These are phyloP conservation scores for Yamadazyma kanchanaburiensis DNA, from an alignment of 1,139 yeast genomes.

Conservation along the genomic window DNA sequence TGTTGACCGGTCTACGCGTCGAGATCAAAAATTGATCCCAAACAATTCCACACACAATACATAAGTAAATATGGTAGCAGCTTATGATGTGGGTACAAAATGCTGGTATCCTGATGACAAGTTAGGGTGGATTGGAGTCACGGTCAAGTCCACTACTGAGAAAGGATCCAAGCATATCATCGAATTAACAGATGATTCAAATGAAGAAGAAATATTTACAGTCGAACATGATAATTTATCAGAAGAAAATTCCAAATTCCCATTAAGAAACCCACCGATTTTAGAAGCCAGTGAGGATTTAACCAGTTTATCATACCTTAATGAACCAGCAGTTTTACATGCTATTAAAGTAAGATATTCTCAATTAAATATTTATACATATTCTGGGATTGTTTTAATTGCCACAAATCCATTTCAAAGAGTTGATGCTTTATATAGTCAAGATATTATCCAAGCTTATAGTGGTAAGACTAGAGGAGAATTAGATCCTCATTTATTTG, in stretches of 20 bases:
- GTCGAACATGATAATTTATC: constrained; percentile 49
- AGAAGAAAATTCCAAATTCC: constrained; percentile 53
- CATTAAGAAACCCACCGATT: constrained; percentile 89
- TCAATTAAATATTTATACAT: constrained; percentile 88
- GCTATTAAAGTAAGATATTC: constrained; percentile 89
- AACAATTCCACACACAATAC: constrained; percentile 3
- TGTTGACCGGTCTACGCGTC: constrained; percentile 5
- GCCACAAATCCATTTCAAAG: constrained; percentile 96
- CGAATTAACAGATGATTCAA: constrained; percentile 61
- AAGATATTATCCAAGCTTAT: constrained; percentile 90
- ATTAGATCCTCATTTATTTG: constrained; percentile 93
- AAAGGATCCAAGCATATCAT: constrained; percentile 44
- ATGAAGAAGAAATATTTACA: constrained; percentile 45
- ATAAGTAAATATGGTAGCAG: constrained; percentile 14
- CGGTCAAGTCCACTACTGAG: constrained; percentile 54
- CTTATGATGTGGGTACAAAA: constrained; percentile 49
- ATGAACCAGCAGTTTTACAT: constrained; percentile 95
- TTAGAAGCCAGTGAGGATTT: constrained; percentile 94
- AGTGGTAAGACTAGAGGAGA: constrained; percentile 93
- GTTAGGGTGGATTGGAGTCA: constrained; percentile 91
- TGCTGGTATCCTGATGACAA: constrained; percentile 94
- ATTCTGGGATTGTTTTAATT: constrained; percentile 93
- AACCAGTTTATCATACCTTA: constrained; percentile 85
- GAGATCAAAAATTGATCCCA: constrained; percentile 4
- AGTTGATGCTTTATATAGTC: constrained; percentile 86